Evolutionary conservation across 2,329 filamentous ascomycete genomes (phyloP).

Genomic region (Aspergillus felis): DNA sequence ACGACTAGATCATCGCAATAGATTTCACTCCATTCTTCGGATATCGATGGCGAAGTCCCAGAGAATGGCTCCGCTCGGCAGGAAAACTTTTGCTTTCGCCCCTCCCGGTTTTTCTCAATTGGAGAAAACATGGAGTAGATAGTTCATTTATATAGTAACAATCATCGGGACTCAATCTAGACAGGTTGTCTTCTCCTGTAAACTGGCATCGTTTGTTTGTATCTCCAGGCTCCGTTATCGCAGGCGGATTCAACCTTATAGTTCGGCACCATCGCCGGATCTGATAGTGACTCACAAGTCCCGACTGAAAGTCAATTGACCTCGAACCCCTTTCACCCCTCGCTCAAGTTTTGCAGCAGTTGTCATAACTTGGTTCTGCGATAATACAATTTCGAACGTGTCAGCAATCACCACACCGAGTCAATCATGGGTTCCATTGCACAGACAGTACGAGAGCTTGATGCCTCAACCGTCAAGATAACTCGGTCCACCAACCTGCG

Average conservation of each 20-base stretch:
- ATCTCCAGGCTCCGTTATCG: not conserved
- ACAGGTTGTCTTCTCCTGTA: not conserved
- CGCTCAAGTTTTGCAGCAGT: too few species aligned
- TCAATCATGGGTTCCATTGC: slow-evolving; percentile 30
- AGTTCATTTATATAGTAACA: not conserved
- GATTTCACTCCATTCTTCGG: slow-evolving; percentile 3
- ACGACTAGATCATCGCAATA: not conserved
- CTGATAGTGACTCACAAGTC: slow-evolving; percentile 10
- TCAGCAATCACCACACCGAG: not conserved
- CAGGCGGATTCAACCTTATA: not conserved
- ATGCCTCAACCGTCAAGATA: slow-evolving; percentile 38
- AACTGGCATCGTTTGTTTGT: not conserved
- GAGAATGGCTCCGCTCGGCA: slow-evolving; percentile 1
- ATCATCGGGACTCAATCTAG: not conserved
- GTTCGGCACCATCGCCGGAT: not conserved
- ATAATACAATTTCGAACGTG: not conserved
- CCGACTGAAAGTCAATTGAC: not conserved
- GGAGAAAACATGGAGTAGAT: not conserved
- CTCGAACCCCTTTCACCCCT: not conserved
- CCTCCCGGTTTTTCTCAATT: not conserved
- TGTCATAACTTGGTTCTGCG: not conserved
- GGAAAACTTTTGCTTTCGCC: slow-evolving; percentile 5
- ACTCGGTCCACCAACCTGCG: slow-evolving; percentile 34
- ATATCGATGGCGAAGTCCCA: slow-evolving; percentile 12
- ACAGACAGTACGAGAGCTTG: slow-evolving; percentile 31